Base-by-base conservation (phyloP, 1,139 yeast species). In the Candida mesenterica region DNA sequence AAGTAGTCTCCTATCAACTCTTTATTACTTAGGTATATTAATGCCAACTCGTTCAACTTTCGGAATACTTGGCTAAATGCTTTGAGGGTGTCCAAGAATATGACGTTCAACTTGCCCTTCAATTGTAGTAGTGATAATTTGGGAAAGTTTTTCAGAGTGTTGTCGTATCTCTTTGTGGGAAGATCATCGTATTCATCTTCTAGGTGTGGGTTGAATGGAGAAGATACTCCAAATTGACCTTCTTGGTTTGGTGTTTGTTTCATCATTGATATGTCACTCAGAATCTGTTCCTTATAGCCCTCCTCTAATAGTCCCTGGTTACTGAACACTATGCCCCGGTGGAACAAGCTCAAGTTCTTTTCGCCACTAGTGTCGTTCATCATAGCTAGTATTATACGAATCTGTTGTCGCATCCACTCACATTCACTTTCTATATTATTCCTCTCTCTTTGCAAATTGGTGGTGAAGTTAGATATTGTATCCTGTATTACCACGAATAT, bases 381-480 rank as follows among this genome's bases (percentile, higher is more conserved):
- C 65, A 70, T 66, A 3, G 72, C 66, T 18, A 69, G 49, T 3
- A 70, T 66, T 5, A 68, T 53, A 30, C 60, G 50, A 19, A 69
- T 62, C 41, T 70, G 75, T 44, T 70, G 74, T 34, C 74, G 48
- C 37, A 70, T 52, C 75, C 76, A 70, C 36, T 68, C 74, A 49
- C 75, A 68, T 43, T 71, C 77, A 38, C 61, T 65, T 34, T 62
- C 68, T 3, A 70, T 65, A 38, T 52, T 62, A 24, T 44, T 53
- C 49, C 62, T 66, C 42, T 71, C 75, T 40, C 73, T 52, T 28
- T 56, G 58, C 15, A 69, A 49, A 29, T 44, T 60, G 19, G 44
- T 38, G 3, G 68, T 57, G 43, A 67, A 68, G 30, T 59, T 58
- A 9, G 50, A 34, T 13, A 70, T 68, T 7, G 74, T 65, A 18